Evolutionary conservation across 1,284 basidiomycete genomes (phyloP).

Genomic region (Leccinum angustisporum): DNA sequence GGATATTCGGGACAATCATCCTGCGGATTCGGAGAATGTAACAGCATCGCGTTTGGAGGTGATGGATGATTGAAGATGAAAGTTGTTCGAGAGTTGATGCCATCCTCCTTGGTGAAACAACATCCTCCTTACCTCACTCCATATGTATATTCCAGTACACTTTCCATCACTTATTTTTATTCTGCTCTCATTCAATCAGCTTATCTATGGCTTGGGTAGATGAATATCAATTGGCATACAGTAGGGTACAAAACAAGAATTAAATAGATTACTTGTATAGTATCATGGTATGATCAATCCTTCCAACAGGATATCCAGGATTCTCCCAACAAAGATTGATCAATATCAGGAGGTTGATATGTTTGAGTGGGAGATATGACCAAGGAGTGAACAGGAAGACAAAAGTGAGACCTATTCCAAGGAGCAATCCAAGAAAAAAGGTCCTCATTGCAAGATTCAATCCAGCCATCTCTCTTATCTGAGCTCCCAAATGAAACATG

Average conservation of each 20-base stretch:
- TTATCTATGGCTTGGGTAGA: too few species aligned
- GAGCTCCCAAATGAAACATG: not conserved
- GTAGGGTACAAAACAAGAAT: too few species aligned
- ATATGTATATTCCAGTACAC: too few species aligned
- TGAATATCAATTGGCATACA: too few species aligned
- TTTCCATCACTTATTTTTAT: too few species aligned
- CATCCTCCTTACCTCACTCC: too few species aligned
- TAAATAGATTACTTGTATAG: too few species aligned
- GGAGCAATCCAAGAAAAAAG: not conserved
- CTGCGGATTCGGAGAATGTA: conserved; percentile 22
- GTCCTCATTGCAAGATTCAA: not conserved
- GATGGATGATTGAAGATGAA: not conserved
- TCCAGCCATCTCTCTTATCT: not conserved
- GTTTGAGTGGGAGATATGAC: not conserved
- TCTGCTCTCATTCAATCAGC: too few species aligned
- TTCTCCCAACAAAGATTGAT: not conserved
- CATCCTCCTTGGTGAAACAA: too few species aligned
- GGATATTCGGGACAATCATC: conserved; percentile 37
- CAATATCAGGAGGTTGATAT: not conserved
- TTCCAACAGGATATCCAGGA: not conserved
- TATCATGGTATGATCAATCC: too few species aligned
- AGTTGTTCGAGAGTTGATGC: not conserved
- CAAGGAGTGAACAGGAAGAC: not conserved
- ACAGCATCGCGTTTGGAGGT: conserved; percentile 1
- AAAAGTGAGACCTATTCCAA: not conserved